These are phyloP conservation scores for Fusarium begoniae DNA, from an alignment of 2,329 filamentous ascomycete species.

Conservation along the genomic window DNA sequence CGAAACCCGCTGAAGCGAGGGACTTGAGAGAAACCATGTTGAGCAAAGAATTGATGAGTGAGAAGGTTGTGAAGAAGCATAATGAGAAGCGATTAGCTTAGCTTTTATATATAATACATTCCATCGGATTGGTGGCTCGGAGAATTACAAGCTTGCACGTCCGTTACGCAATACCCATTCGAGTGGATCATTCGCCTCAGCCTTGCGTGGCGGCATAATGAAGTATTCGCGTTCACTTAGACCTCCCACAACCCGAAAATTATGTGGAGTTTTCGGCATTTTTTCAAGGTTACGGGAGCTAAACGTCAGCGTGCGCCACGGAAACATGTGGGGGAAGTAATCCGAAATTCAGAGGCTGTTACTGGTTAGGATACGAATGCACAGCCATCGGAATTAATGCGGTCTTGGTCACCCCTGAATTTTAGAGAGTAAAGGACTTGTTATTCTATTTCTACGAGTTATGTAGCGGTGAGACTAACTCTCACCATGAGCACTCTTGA, in stretches of 20 bases:
- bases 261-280: background rate
- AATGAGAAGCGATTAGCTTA: too few relatives aligned
- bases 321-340: background rate
- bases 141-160: background rate
- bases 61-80: background rate
- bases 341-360: background rate
- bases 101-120: background rate
- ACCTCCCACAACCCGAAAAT: background rate
- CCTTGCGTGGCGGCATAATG: background rate
- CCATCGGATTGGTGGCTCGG: background rate
- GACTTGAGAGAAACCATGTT: conserved; percentile 4
- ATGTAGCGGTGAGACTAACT: background rate
- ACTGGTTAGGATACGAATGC: background rate
- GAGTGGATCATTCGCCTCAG: background rate
- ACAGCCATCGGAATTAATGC: background rate
- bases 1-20: background rate
- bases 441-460: background rate
- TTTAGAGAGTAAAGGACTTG: rapidly evolving
- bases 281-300: background rate
- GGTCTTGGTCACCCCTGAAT: background rate
- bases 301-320: background rate
- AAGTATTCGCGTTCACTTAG: background rate
- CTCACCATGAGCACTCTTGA: background rate
- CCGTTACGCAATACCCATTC: background rate
- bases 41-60: background rate